Evolutionary conservation across 2,329 filamentous ascomycete genomes (phyloP), one percentile per base, ranked within the genome.

Genomic region (Fusarium denticulatum): DNA sequence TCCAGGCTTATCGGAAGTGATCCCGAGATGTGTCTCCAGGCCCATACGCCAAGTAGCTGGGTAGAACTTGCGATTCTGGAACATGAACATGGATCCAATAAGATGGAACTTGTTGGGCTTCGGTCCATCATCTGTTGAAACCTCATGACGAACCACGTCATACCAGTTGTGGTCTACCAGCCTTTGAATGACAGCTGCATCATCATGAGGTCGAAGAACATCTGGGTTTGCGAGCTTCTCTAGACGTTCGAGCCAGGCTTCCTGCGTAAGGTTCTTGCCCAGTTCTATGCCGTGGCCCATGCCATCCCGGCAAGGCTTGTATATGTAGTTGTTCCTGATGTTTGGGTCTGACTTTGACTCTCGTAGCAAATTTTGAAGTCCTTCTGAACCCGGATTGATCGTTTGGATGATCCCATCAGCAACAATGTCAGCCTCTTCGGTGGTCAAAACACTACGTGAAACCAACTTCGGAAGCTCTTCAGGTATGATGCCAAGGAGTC

Each of bases 91-190:
- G 5, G 70, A 72, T 12, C 70, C 70, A 24, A 72, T 72, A 3
- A 72, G 57, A 45, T 72, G 69, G 18, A 72, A 65, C 28, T 58
- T 69, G 11, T 72, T 68, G 7, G 69, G 49, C 13, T 56, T 46
- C 24, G 42, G n/a, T 24, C 69, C 69, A 15, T 64, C 53, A 14
- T 59, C 64, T 9, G 36, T 52, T 3, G 69, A 37, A 15, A 72
- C 60, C 2, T 66, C 70, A 4, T 72, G 70, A 20, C 70, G 70
- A 37, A 72, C 69, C 10, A 72, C 20, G 5, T 72, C 64, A 13
- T 65, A 72, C 70, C 70, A 72, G 4, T 56, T 30, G 13, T 72
- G 70, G 8, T 72, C 64, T 3, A 72, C 70, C 20, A 72, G 69
- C 1, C 32, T 49, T 20, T 72, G 70, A 7, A 72, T 66, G 16